phyloP scores from a whole-genome alignment of 345 rosid genomes.

The Boechera divaricarpa region DNA sequence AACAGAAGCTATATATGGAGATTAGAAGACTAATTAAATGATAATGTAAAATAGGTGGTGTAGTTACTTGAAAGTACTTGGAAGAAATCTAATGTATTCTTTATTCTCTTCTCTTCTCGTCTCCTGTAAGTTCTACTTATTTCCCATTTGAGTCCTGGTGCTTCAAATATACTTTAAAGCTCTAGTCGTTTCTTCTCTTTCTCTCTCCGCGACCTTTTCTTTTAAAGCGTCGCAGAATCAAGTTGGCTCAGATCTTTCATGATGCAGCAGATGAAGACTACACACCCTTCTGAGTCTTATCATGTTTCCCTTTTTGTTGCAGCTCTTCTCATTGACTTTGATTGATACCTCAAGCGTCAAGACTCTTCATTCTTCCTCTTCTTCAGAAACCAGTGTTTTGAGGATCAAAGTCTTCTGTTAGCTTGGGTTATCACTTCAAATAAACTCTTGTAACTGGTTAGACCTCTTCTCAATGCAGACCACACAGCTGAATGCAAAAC shows the following conservation, averaged over 20 bases:
- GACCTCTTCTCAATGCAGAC: constrained; percentile 38
- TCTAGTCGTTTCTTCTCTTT: constrained; percentile 14
- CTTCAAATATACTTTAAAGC: background rate
- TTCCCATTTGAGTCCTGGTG: background rate
- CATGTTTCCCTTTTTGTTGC: background rate
- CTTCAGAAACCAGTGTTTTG: too few relatives aligned
- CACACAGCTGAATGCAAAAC: constrained; percentile 35
- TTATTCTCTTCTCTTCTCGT: background rate
- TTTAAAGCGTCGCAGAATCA: background rate
- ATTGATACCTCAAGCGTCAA: background rate
- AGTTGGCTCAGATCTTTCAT: background rate
- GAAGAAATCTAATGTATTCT: background rate
- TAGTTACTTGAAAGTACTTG: background rate
- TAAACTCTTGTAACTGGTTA: background rate
- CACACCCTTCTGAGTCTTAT: background rate
- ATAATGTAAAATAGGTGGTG: too few relatives aligned
- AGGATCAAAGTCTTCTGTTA: background rate
- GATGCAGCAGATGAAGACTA: background rate
- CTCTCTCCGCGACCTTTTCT: background rate
- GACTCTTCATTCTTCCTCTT: background rate
- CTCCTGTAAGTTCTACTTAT: constrained; percentile 1
- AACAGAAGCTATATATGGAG: too few relatives aligned
- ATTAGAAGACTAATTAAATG: too few relatives aligned
- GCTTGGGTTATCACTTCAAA: constrained; percentile 27
- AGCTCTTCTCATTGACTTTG: constrained; percentile 16